Evolutionary conservation across 192 early-diverging fungal species (phyloP), one percentile per base, ranked within the genome.

Genomic region (Haplosporangium gracile): DNA sequence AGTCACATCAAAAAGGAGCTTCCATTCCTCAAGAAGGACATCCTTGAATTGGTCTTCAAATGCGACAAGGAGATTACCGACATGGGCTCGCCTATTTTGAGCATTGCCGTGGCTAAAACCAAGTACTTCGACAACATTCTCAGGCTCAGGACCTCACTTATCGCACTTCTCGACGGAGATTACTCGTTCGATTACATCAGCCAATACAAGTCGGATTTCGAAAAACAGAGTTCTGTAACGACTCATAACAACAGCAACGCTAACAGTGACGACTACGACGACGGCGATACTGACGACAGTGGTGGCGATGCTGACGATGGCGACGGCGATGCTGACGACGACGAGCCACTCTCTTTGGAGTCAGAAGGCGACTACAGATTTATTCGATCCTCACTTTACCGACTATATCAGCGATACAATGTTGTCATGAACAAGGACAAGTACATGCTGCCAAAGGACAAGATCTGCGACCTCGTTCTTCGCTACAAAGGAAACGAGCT

Each of bases 1-100:
- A 65, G 40, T 3, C 82, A 79, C 55, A 84, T 84, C 77, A 79
- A 84, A 74, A 84, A 84, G 77, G 82, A 84, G 38, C 32, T 85
- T 4, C 83, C 77, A 8, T 49, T 68, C 69, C 55, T 80, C 43
- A 85, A 72, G 20, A 85, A 80, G 24, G 83, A 85, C 1, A 76
- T 85, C n/a, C 68, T 76, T 32, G 57, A 72, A 0, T 16, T 80
- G 42, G 65, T 79, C 53, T 11, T 13, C 9, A 70, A 70, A 10
- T 76, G 36, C 70, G 83, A 85, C 3, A 77, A 80, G 72, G 78
- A 85, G 32, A 76, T 85, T 57, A 16, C 68, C 78, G 53, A 36
- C 32, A 49, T 85, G 77, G 83, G 83, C 24, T 60, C 57, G 1
- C 40, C 38, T 34, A 57, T 85, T 7, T 68, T 75, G 1, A 76